These are phyloP conservation scores for Gigaspora rosea DNA, from an alignment of 192 early-diverging fungal genomes.

Conservation along the genomic window DNA sequence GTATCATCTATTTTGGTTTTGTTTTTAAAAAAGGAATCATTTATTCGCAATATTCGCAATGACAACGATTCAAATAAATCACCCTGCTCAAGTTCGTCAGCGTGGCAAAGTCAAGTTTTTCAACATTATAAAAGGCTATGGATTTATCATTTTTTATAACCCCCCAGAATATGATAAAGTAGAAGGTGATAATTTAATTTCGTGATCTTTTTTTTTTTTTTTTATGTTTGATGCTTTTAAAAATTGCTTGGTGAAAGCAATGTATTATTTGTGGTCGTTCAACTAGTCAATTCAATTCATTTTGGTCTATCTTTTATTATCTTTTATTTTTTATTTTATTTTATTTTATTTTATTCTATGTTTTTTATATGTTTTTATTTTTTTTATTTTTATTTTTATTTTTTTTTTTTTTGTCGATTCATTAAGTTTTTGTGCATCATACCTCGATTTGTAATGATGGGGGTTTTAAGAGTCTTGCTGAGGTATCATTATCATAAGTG, in stretches of 20 bases:
- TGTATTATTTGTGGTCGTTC: not conserved
- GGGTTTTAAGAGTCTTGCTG: conserved; percentile 74
- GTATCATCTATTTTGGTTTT: no score
- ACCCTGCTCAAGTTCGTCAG: conserved; percentile 37
- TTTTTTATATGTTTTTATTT: conserved; percentile 23
- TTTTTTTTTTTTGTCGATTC: conserved; percentile 19
- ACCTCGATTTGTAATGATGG: conserved; percentile 75
- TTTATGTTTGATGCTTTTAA: not conserved
- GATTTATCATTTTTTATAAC: conserved; percentile 81
- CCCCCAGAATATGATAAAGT: conserved; percentile 57
- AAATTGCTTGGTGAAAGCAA: no score
- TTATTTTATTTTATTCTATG: not conserved
- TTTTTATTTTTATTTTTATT: conserved; percentile 26
- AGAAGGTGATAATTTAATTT: conserved; percentile 62
- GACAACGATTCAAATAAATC: no score
- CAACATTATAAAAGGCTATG: conserved; percentile 84
- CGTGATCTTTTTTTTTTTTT: no score
- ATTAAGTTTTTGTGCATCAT: conserved; percentile 76
- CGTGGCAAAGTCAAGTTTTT: conserved; percentile 83
- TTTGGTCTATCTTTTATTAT: no score
- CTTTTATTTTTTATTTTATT: conserved; percentile 8
- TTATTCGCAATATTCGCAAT: no score
- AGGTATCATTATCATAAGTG: conserved; percentile 42
- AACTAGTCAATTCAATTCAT: not conserved
- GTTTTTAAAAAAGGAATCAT: no score